phyloP scores from a whole-genome alignment of 2,329 filamentous ascomycete genomes.

The Cladosporium sp. region DNA sequence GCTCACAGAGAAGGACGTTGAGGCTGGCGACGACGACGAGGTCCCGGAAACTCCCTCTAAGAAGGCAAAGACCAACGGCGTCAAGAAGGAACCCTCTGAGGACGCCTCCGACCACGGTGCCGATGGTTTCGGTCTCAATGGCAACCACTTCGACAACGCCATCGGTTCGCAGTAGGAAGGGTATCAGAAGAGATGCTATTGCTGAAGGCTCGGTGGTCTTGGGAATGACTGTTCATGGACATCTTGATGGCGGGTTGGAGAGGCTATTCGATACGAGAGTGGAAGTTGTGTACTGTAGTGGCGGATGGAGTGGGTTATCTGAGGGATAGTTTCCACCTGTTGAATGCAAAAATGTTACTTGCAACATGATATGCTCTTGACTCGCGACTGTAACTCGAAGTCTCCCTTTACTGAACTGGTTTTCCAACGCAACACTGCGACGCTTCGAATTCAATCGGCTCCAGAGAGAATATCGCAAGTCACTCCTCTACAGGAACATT shows the following conservation, averaged over 20 bases:
- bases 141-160: conserved; percentile 9
- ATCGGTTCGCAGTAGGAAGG: not conserved
- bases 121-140: not conserved
- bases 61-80: conserved; percentile 18
- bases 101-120: not conserved
- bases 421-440: not conserved
- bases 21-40: conserved; percentile 21
- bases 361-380: not conserved
- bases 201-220: not conserved
- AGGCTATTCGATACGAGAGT: not conserved
- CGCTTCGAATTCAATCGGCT: not conserved
- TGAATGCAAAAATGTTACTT: not conserved
- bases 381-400: not conserved
- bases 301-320: not conserved
- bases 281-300: not conserved
- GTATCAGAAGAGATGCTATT: not conserved
- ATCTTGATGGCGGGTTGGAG: not conserved
- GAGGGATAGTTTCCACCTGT: not conserved
- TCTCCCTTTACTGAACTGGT: not conserved
- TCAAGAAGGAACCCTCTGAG: conserved; percentile 3
- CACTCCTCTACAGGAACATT: not conserved
- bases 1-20: conserved; percentile 4
- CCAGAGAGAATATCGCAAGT: not conserved
- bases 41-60: conserved; percentile 22
- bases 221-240: not conserved